Percentiles rank a stretch among this genome's conserved stretches.
Evolutionary conservation across 208 protist species (phyloP).

Genomic region (Polymyxa betae): DNA sequence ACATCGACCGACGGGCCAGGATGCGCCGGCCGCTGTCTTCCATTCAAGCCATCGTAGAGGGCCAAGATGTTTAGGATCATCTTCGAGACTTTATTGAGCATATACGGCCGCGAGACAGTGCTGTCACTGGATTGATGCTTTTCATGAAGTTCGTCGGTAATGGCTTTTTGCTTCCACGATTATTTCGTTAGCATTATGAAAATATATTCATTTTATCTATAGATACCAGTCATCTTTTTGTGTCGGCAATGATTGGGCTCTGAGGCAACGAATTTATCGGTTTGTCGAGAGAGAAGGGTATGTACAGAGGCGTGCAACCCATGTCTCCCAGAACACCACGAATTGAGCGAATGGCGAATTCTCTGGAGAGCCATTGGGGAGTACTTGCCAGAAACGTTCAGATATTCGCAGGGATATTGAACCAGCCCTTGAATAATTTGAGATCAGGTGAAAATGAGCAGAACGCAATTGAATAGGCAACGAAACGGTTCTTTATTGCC

Average conservation of each 20-base stretch:
- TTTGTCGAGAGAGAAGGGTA: not conserved
- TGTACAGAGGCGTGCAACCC: not conserved
- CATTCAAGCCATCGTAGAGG: not conserved
- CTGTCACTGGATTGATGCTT: not conserved
- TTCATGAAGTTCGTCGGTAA: not conserved
- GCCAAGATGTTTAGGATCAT: slow-evolving; percentile 1
- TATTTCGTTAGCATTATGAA: not conserved
- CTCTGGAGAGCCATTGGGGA: not conserved
- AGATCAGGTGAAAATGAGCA: not conserved
- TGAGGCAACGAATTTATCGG: not conserved
- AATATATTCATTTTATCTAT: not conserved
- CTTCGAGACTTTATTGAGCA: not conserved
- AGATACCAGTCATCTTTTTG: not conserved
- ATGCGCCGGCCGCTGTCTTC: not conserved
- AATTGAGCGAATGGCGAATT: not conserved
- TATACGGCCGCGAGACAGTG: not conserved
- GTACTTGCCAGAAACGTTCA: not conserved
- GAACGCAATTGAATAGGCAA: not conserved
- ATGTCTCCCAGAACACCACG: not conserved
- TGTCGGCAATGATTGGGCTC: not conserved
- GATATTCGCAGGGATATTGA: not conserved
- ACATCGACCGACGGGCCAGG: slow-evolving; percentile 20
- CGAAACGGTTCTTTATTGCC: not conserved
- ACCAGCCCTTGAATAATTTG: not conserved
- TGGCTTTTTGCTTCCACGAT: no score